Evolutionary conservation across 1,284 basidiomycete genomes (phyloP).

Genomic region (Trametes hirsuta): DNA sequence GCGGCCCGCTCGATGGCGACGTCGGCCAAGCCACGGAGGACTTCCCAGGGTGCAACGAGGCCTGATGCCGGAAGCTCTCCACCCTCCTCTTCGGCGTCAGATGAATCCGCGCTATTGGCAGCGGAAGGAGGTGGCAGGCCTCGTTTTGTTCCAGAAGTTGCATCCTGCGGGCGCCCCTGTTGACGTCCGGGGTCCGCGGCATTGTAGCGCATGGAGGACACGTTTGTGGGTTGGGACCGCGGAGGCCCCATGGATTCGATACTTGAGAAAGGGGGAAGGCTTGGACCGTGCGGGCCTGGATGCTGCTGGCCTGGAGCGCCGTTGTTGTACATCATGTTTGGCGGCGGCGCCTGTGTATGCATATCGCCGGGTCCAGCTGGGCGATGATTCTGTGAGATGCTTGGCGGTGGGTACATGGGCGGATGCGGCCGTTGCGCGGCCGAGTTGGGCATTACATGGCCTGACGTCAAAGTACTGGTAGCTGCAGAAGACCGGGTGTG

Average conservation of each 20-base stretch:
- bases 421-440: slow-evolving; percentile 24
- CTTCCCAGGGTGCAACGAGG: slow-evolving; percentile 83
- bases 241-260: slow-evolving; percentile 62
- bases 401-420: slow-evolving; percentile 30
- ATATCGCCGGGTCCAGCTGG: slow-evolving; percentile 30
- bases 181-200: slow-evolving; percentile 43
- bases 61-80: slow-evolving; percentile 80
- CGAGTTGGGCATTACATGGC: slow-evolving; percentile 28
- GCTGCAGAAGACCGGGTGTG: slow-evolving; percentile 27
- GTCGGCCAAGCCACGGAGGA: slow-evolving; percentile 77
- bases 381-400: slow-evolving; percentile 30
- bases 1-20: slow-evolving; percentile 77
- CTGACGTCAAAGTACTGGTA: slow-evolving; percentile 31
- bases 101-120: slow-evolving; percentile 75
- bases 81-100: slow-evolving; percentile 74
- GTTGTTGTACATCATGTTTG: slow-evolving; percentile 26
- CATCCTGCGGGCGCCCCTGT: slow-evolving; percentile 39
- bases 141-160: slow-evolving; percentile 55
- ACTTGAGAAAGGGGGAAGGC: slow-evolving; percentile 72
- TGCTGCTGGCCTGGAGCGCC: slow-evolving; percentile 30
- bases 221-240: slow-evolving; percentile 49
- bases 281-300: slow-evolving; percentile 42
- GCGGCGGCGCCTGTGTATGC: slow-evolving; percentile 27
- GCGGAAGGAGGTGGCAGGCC: slow-evolving; percentile 61
- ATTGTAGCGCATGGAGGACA: slow-evolving; percentile 64